Conservation (phyloP, 176 grass and related monocot species). For the Carex myosuroides region DNA sequence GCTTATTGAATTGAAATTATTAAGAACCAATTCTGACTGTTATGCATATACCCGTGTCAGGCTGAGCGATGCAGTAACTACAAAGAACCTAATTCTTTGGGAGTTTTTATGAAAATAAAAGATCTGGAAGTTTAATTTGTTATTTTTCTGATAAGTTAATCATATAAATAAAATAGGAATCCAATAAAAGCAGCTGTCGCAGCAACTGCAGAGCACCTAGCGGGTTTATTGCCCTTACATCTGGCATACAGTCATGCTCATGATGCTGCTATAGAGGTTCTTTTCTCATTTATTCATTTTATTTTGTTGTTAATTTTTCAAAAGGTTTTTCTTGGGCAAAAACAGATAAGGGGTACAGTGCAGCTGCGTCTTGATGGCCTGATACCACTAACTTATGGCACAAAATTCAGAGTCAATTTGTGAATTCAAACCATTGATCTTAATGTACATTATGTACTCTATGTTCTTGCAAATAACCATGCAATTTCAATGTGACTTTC, state of each 20-base stretch:
- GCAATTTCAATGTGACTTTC: background rate
- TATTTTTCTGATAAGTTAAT: background rate
- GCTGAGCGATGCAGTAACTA: background rate
- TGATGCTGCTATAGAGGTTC: constrained; percentile 92
- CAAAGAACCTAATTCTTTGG: background rate
- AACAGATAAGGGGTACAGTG: background rate
- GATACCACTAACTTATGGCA: background rate
- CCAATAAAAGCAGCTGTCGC: constrained; percentile 79
- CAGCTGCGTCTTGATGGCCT: background rate
- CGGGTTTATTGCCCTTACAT: constrained; percentile 82
- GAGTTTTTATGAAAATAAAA: background rate
- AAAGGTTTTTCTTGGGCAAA: background rate
- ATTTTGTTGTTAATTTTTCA: constrained; percentile 1
- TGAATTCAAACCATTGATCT: background rate
- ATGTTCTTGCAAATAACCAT: background rate
- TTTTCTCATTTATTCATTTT: constrained; percentile 20
- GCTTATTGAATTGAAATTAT: background rate
- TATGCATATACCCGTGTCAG: background rate
- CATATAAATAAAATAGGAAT: constrained; percentile 37
- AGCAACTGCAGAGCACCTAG: constrained; percentile 79
- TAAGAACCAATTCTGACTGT: background rate
- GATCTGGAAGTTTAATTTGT: constrained; percentile 4
- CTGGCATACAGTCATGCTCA: constrained; percentile 83
- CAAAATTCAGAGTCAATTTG: background rate
- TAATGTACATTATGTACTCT: background rate